Evolutionary conservation across 768 basidiomycete species (phyloP).

Genomic region (Suillus fuscotomentosus): DNA sequence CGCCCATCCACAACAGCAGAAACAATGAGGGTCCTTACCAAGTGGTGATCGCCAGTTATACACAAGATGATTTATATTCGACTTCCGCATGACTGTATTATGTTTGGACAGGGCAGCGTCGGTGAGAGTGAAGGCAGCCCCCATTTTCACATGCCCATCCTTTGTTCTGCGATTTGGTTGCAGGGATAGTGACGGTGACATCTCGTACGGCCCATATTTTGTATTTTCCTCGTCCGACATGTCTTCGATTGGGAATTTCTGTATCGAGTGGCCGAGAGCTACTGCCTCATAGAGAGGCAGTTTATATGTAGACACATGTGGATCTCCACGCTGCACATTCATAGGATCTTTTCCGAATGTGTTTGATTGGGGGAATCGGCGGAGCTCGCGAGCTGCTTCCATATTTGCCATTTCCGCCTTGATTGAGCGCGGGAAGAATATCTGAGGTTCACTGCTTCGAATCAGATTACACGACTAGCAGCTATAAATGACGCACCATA

Average conservation of each 20-base stretch:
- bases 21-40: conserved; percentile 37
- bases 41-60: conserved; percentile 71
- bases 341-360: neutral
- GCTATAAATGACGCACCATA: conserved; percentile 45
- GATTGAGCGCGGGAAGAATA: conserved; percentile 82
- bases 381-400: conserved; percentile 38
- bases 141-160: conserved; percentile 23
- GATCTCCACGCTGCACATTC: neutral
- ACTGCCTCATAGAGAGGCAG: conserved; percentile 32
- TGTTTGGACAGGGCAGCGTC: conserved; percentile 46
- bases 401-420: conserved; percentile 58
- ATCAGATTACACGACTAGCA: neutral
- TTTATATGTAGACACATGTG: conserved; percentile 21
- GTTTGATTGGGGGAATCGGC: neutral
- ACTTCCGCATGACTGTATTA: conserved; percentile 32
- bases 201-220: neutral
- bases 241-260: conserved; percentile 35
- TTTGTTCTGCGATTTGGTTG: conserved; percentile 26
- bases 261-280: conserved; percentile 14
- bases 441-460: conserved; percentile 37
- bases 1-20: neutral
- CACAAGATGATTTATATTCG: conserved; percentile 47
- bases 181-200: conserved; percentile 8
- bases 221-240: conserved; percentile 11
- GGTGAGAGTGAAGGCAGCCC: conserved; percentile 27